Evolutionary conservation across 129 eudicot genomes (phyloP).

Genomic region (Ambrosia artemisiifolia): DNA sequence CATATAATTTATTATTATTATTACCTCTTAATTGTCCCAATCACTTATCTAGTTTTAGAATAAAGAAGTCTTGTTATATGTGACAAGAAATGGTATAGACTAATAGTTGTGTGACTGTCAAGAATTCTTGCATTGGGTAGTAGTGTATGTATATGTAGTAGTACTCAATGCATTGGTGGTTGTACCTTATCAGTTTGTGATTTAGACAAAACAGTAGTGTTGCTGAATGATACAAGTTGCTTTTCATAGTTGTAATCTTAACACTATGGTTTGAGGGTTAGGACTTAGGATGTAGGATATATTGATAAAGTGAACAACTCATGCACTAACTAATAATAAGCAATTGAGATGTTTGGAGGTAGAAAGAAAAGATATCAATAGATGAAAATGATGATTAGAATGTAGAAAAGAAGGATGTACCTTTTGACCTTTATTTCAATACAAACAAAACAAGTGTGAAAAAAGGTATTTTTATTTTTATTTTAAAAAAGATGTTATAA

Average conservation of each 20-base stretch:
- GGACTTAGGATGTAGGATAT: conserved; percentile 26
- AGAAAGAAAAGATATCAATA: conserved; percentile 25
- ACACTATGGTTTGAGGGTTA: conserved; percentile 29
- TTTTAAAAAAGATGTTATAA: conserved; percentile 21
- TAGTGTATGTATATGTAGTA: conserved; percentile 1
- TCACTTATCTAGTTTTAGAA: not conserved
- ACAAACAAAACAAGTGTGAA: conserved; percentile 39
- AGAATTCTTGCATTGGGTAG: not conserved
- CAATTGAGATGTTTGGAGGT: conserved; percentile 37
- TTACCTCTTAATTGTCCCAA: not conserved
- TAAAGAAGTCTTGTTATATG: not conserved
- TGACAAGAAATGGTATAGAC: not conserved
- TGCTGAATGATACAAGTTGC: conserved; percentile 24
- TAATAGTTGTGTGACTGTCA: not conserved
- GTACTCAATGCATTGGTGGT: not conserved
- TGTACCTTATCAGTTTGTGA: conserved; percentile 15
- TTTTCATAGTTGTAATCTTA: conserved; percentile 12
- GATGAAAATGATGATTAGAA: conserved; percentile 38
- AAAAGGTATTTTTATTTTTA: conserved; percentile 20
- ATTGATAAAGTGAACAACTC: conserved; percentile 34
- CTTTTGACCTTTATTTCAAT: conserved; percentile 39
- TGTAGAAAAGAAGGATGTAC: conserved; percentile 28
- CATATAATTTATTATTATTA: not conserved
- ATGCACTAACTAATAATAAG: conserved; percentile 46
- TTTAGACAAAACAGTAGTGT: conserved; percentile 22